A percentile compares a stretch with the other conserved stretches of the same genome.
Evolutionary conservation across 2,329 filamentous ascomycete species (phyloP).

Genomic region (Beauveria bassiana): DNA sequence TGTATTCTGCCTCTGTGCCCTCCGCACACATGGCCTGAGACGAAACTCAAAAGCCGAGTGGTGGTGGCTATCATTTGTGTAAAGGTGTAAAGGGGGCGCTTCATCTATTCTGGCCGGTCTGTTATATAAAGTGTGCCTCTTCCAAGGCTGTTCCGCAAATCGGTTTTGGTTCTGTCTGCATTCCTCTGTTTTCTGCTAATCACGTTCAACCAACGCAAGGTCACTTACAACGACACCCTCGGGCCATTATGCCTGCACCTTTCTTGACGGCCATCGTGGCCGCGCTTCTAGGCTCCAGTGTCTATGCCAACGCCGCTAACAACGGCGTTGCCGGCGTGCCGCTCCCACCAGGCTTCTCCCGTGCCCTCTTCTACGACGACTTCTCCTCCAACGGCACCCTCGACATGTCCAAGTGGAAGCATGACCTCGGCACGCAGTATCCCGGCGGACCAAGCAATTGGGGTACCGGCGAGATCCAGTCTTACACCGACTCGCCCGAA

Average conservation of each 20-base stretch:
- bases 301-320: not conserved
- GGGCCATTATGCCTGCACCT: not conserved
- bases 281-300: not conserved
- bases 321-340: not conserved
- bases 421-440: constrained; percentile 38
- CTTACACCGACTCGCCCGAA: constrained; percentile 31
- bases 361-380: constrained; percentile 23
- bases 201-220: not conserved
- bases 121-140: not conserved
- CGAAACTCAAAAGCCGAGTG: not conserved
- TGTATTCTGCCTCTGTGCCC: not conserved
- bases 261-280: not conserved
- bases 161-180: not conserved
- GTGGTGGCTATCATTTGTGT: not conserved
- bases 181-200: not conserved
- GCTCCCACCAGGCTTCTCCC: constrained; percentile 16
- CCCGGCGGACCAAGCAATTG: constrained; percentile 37
- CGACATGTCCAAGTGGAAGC: constrained; percentile 31
- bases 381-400: constrained; percentile 22
- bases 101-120: too few relatives aligned
- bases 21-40: not conserved
- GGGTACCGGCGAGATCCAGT: constrained; percentile 42
- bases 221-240: not conserved
- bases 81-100: not conserved
- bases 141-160: not conserved